Evolutionary conservation across 805 yeast species (phyloP).

Genomic region (Nakazawaea ambrosiae): DNA sequence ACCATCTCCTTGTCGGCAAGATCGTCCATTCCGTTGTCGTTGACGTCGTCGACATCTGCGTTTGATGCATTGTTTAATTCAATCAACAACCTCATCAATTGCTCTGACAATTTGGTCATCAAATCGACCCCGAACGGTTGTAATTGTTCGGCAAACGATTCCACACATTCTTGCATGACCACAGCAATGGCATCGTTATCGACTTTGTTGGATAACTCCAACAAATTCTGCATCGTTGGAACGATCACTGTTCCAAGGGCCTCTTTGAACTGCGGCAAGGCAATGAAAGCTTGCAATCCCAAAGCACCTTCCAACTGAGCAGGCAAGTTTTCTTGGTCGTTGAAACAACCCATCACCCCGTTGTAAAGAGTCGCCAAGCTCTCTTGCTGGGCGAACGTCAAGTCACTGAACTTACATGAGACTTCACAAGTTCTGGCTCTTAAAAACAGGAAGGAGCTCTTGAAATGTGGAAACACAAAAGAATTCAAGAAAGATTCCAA

Average conservation of each 20-base stretch:
- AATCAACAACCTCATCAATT: slow-evolving; percentile 61
- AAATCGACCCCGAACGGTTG: slow-evolving; percentile 84
- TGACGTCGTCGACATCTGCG: slow-evolving; percentile 45
- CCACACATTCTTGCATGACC: slow-evolving; percentile 95
- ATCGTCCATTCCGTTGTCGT: slow-evolving; percentile 27
- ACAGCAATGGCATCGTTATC: slow-evolving; percentile 84
- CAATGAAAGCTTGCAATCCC: slow-evolving; percentile 75
- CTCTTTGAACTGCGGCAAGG: slow-evolving; percentile 57
- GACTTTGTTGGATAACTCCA: slow-evolving; percentile 68
- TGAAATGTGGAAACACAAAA: slow-evolving; percentile 67
- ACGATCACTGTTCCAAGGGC: slow-evolving; percentile 64
- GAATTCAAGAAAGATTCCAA: slow-evolving; percentile 62
- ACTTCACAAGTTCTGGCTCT: slow-evolving; percentile 71
- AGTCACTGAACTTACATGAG: slow-evolving; percentile 55
- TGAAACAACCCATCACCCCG: slow-evolving; percentile 39
- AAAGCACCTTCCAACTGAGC: slow-evolving; percentile 79
- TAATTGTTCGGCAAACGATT: slow-evolving; percentile 76
- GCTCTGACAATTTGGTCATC: slow-evolving; percentile 56
- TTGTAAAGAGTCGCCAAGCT: slow-evolving; percentile 32
- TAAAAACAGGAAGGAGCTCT: slow-evolving; percentile 55
- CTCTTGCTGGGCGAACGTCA: slow-evolving; percentile 38
- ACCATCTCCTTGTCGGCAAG: slow-evolving; percentile 74
- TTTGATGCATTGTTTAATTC: slow-evolving; percentile 63
- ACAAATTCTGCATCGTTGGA: slow-evolving; percentile 73
- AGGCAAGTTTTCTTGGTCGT: slow-evolving; percentile 53